Evolutionary conservation across 2,329 filamentous ascomycete genomes (phyloP), one percentile per base, ranked within the genome.

Genomic region (Colletotrichum cereale): DNA sequence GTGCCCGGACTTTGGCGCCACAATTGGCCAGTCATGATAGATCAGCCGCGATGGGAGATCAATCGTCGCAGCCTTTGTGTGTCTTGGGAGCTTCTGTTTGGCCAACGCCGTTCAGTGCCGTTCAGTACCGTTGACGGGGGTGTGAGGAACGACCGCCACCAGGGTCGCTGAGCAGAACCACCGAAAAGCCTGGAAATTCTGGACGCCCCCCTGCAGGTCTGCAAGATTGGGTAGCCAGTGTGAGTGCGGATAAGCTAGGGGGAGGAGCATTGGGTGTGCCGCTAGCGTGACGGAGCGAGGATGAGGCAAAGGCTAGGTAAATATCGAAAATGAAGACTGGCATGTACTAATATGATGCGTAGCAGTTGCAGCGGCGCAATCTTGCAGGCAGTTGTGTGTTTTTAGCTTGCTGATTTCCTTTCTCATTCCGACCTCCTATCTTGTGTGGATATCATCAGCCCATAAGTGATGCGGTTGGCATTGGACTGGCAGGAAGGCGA

Each of bases 251-350:
- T 62, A 50, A 58, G 66, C 55, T 24, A 48, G 47, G 66, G 47
- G 62, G 40, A 29, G 21, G 36, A 24, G 60, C 12, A 24, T 38
- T 44, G 42, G 67, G 55, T 52, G 62, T 66, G 67, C 44, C 48
- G 42, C 58, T 72, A 69, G 38, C 26, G 34, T 26, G n/a, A 31
- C 26, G 24, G 44, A 58, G 57, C 64, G 55, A 67, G 53, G 5
- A 62, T 57, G 57, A 62, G 62, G 65, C 38, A 44, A 29, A 52
- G 31, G 36, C 14, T 57, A 66, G 66, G n/a, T n/a, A n/a, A n/a
- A 66, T 71, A 66, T 70, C 66, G 67, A 72, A 44, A 62, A 72
- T 16, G 29, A 72, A 62, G 38, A 72, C 53, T 60, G 65, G 68
- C 68, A 71, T 68, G 65, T 64, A 57, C 18, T 56, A 52, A 50